Conservation (phyloP, 257 asterid genomes). For the Solanum etuberosum region DNA sequence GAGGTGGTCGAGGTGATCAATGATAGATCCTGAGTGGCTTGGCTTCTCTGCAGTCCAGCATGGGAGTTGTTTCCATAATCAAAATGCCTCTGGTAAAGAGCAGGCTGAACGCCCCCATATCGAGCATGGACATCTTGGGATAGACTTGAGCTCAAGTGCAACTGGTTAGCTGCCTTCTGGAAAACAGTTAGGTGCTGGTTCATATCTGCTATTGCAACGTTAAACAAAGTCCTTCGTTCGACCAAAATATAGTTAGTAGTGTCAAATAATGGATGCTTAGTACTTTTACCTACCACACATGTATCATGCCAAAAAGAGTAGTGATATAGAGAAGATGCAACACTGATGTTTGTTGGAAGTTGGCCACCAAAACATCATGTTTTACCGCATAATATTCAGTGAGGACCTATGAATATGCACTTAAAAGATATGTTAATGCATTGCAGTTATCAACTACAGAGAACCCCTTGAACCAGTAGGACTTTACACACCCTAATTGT, state of each 20-base stretch:
- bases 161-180: conserved; percentile 21
- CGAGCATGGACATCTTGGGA: conserved; percentile 16
- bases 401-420: neutral
- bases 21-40: conserved; percentile 15
- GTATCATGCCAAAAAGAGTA: neutral
- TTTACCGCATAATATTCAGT: neutral
- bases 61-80: conserved; percentile 16
- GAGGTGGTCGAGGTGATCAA: conserved; percentile 21
- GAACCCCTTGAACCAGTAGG: no score
- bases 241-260: no score
- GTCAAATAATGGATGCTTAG: no score
- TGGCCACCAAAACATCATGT: neutral
- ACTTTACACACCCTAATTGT: no score
- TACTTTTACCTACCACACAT: neutral
- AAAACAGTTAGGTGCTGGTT: conserved; percentile 11
- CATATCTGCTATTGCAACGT: conserved; percentile 13
- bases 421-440: neutral
- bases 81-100: conserved; percentile 13
- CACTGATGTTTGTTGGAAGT: neutral
- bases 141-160: conserved; percentile 21
- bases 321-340: neutral
- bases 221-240: conserved; percentile 12
- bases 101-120: conserved; percentile 15
- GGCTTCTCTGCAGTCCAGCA: conserved; percentile 17
- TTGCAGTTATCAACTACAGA: neutral